A percentile compares a stretch with the other conserved stretches of the same genome.
Conservation (phyloP, 2,329 filamentous ascomycete genomes). For the Penicillium sp. region DNA sequence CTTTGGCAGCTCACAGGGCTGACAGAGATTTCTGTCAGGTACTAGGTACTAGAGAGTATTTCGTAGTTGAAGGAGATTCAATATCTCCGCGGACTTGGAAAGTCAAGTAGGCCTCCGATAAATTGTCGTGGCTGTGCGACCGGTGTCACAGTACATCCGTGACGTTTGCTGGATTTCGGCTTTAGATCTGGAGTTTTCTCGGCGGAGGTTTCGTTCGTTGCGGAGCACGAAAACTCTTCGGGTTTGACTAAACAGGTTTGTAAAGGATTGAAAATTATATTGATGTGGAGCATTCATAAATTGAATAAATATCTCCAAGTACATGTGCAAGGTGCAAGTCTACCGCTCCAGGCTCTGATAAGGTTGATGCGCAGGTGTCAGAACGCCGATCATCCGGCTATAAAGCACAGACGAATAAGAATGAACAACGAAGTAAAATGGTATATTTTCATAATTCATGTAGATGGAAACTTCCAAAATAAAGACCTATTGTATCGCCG, state of each 20-base stretch:
- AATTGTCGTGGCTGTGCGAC: background rate
- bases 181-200: slow-evolving; percentile 8
- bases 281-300: no score
- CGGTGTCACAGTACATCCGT: background rate
- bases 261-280: background rate
- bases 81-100: background rate
- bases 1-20: background rate
- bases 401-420: background rate
- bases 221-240: background rate
- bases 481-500: background rate
- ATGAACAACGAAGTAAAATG: no score
- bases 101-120: background rate
- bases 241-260: background rate
- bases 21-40: background rate
- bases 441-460: background rate
- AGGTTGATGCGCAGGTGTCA: background rate
- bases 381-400: background rate
- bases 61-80: background rate
- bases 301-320: no score
- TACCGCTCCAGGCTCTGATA: background rate
- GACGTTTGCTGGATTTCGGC: background rate
- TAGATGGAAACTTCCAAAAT: background rate
- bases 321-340: background rate
- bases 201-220: background rate
- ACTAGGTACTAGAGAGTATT: no score